These are phyloP conservation scores for Uronychia binucleata DNA, from an alignment of 73 alveolate species.

Conservation along the genomic window DNA sequence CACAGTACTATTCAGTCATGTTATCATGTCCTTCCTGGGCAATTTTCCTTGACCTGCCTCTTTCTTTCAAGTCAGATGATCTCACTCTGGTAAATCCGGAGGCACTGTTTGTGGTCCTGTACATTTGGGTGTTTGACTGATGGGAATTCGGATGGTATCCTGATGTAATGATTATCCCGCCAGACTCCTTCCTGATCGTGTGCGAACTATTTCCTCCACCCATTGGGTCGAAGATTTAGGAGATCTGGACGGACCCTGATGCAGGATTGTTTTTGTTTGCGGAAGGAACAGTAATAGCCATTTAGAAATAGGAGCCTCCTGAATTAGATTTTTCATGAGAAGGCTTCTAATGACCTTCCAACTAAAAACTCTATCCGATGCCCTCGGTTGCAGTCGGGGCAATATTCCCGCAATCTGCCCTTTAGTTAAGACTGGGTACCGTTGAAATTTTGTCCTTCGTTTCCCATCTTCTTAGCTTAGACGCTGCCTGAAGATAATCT, in stretches of 20 bases:
- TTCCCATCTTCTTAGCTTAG: too few species aligned
- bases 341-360: not conserved
- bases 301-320: not conserved
- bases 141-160: not conserved
- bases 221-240: not conserved
- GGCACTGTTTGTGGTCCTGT: not conserved
- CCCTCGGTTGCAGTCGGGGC: too few species aligned
- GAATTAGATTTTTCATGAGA: not conserved
- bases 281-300: not conserved
- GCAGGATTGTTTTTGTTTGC: too few species aligned
- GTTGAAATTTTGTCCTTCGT: too few species aligned
- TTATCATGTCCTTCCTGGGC: too few species aligned
- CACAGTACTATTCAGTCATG: too few species aligned
- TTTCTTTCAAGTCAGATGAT: not conserved
- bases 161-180: not conserved
- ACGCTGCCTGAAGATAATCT: too few species aligned
- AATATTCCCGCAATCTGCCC: too few species aligned
- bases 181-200: not conserved
- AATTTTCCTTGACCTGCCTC: too few species aligned
- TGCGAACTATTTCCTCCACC: not conserved
- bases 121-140: not conserved
- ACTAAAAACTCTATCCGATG: constrained; percentile 10
- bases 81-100: not conserved
- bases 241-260: not conserved
- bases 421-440: too few species aligned